Evolutionary conservation across 495 filamentous ascomycete species (phyloP).

Genomic region (Hypoxylon lenormandii): DNA sequence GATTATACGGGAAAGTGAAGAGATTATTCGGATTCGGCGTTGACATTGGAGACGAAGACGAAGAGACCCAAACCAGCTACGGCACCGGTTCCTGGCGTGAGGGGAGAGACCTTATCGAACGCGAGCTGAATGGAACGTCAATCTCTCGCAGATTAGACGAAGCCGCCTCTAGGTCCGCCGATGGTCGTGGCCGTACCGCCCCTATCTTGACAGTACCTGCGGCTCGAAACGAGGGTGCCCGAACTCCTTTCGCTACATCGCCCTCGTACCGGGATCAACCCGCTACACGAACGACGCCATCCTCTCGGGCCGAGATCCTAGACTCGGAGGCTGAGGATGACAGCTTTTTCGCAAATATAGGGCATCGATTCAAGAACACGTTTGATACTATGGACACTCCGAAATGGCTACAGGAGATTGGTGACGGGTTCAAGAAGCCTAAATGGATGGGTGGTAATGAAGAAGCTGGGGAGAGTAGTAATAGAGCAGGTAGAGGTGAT

Average conservation of each 20-base stretch:
- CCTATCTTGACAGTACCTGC: slow-evolving; percentile 55
- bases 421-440: slow-evolving; percentile 75
- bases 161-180: slow-evolving; percentile 37
- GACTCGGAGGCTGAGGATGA: slow-evolving; percentile 73
- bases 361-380: slow-evolving; percentile 88
- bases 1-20: slow-evolving; percentile 84
- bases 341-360: slow-evolving; percentile 82
- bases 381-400: slow-evolving; percentile 86
- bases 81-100: slow-evolving; percentile 92
- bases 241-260: slow-evolving; percentile 60
- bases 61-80: slow-evolving; percentile 73
- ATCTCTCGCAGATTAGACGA: slow-evolving; percentile 54
- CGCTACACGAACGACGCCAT: slow-evolving; percentile 41
- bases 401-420: slow-evolving; percentile 77
- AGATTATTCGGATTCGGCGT: slow-evolving; percentile 80
- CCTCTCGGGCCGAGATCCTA: slow-evolving; percentile 46
- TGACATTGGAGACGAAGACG: slow-evolving; percentile 79
- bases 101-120: slow-evolving; percentile 90
- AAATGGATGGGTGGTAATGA: slow-evolving; percentile 82
- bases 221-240: slow-evolving; percentile 32
- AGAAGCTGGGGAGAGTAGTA: slow-evolving; percentile 50
- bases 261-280: slow-evolving; percentile 50
- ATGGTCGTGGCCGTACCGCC: slow-evolving; percentile 45
- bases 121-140: slow-evolving; percentile 77
- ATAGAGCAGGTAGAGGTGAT: slow-evolving; percentile 33